phyloP scores from a whole-genome alignment of 495 filamentous ascomycete genomes.

The Penicillium arizonense region DNA sequence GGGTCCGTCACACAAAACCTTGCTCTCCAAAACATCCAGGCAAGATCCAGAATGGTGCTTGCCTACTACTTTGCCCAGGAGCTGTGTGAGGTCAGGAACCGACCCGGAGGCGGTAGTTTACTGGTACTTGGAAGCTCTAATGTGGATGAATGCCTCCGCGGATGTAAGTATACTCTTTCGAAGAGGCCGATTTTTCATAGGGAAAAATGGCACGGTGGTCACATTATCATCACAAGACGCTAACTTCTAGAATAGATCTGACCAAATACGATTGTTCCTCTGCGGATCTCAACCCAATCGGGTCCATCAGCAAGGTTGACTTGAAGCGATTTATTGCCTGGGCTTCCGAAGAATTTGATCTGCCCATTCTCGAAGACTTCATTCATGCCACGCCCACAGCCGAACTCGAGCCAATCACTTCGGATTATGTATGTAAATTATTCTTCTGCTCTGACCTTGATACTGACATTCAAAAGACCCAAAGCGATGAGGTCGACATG shows the following conservation, averaged over 20 bases:
- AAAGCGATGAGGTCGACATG: constrained; percentile 74
- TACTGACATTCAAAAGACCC: constrained; percentile 1
- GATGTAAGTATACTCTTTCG: too few relatives aligned
- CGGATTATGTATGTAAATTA: constrained; percentile 30
- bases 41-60: constrained; percentile 74
- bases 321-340: constrained; percentile 76
- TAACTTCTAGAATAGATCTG: constrained; percentile 49
- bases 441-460: too few relatives aligned
- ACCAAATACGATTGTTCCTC: constrained; percentile 68
- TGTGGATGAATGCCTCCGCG: constrained; percentile 39
- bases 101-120: constrained; percentile 53
- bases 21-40: constrained; percentile 81
- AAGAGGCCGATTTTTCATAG: neutral
- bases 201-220: constrained; percentile 32
- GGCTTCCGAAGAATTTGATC: constrained; percentile 56
- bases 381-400: constrained; percentile 75
- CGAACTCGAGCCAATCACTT: constrained; percentile 78
- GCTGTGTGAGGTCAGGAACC: constrained; percentile 36
- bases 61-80: constrained; percentile 72
- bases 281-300: constrained; percentile 69
- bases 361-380: constrained; percentile 75
- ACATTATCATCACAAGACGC: neutral
- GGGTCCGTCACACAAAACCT: constrained; percentile 61
- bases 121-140: constrained; percentile 65
- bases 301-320: constrained; percentile 70